These are phyloP conservation scores for Collybia mongolica DNA, from an alignment of 768 basidiomycete species.

Conservation along the genomic window DNA sequence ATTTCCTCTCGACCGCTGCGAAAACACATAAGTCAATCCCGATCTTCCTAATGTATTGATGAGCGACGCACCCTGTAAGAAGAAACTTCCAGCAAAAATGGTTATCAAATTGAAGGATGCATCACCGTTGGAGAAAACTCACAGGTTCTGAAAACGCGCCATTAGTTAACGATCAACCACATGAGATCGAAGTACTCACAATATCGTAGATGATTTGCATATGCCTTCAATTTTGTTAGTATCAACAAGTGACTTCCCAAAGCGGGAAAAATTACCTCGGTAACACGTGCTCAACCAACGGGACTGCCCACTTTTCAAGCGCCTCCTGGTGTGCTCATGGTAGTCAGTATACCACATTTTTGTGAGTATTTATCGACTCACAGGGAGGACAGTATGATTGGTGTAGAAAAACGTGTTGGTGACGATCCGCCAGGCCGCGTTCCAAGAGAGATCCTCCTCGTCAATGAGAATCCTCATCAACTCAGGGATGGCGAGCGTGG, in stretches of 20 bases:
- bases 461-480: slow-evolving; percentile 90
- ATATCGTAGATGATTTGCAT: slow-evolving; percentile 93
- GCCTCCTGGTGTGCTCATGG: slow-evolving; percentile 52
- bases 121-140: slow-evolving; percentile 13
- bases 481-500: slow-evolving; percentile 93
- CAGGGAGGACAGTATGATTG: slow-evolving; percentile 91
- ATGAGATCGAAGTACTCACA: slow-evolving; percentile 38
- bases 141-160: slow-evolving; percentile 45
- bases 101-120: background rate
- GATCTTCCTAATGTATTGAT: no score
- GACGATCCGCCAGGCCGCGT: slow-evolving; percentile 83
- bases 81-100: slow-evolving; percentile 36
- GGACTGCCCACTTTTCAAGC: slow-evolving; percentile 90
- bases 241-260: background rate
- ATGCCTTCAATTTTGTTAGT: slow-evolving; percentile 43
- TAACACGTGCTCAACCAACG: slow-evolving; percentile 80
- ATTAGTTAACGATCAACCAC: background rate
- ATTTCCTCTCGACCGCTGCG: slow-evolving; percentile 82
- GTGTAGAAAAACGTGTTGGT: slow-evolving; percentile 95
- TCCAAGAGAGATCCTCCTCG: slow-evolving; percentile 87
- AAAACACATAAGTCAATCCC: background rate
- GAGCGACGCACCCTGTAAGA: slow-evolving; percentile 60
- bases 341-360: background rate
- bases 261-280: slow-evolving; percentile 52
- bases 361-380: slow-evolving; percentile 29